Evolutionary conservation across 75 land plant species (phyloP).

Genomic region (Pseudotsuga menziesii): DNA sequence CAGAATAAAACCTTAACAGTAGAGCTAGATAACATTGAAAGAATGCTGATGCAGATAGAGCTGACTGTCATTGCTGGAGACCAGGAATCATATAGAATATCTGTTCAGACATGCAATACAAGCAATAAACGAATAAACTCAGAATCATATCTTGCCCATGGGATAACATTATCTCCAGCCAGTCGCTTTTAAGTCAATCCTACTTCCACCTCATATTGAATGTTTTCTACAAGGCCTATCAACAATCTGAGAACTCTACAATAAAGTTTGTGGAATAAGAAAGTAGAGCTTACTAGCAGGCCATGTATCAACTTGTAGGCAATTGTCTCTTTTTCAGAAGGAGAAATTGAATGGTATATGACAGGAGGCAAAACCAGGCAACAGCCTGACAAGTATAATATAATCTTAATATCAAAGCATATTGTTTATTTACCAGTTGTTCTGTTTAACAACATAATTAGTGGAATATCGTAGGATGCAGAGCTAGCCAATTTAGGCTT

Average conservation of each 20-base stretch:
- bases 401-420: too few relatives aligned
- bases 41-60: conserved; percentile 94
- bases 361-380: too few relatives aligned
- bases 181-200: background rate
- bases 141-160: background rate
- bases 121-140: background rate
- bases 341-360: too few relatives aligned
- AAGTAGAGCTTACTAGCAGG: background rate
- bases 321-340: background rate
- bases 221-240: background rate
- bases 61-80: conserved; percentile 99
- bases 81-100: conserved; percentile 97
- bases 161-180: background rate
- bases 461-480: too few relatives aligned
- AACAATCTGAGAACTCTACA: background rate
- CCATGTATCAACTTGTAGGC: background rate
- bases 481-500: too few relatives aligned
- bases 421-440: too few relatives aligned
- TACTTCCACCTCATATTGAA: background rate
- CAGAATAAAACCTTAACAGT: conserved; percentile 63
- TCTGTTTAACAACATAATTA: too few relatives aligned
- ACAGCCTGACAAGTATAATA: too few relatives aligned
- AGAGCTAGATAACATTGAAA: conserved; percentile 97
- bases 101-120: conserved; percentile 25
- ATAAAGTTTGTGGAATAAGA: background rate